Evolutionary conservation across 768 basidiomycete species (phyloP).

Genomic region (Boletus eberwhitei): DNA sequence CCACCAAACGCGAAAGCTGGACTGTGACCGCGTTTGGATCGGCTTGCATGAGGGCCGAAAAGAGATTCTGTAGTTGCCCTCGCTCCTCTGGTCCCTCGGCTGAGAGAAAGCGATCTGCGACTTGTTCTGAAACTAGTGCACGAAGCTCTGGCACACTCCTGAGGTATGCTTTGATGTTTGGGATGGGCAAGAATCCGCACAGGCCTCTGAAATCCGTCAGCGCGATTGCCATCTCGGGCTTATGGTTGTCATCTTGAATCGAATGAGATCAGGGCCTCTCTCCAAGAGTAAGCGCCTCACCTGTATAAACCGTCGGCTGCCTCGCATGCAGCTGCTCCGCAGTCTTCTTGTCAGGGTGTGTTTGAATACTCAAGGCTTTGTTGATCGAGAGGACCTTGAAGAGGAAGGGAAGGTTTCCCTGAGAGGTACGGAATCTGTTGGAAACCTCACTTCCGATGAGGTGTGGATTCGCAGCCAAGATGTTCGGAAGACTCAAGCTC

Average conservation of each 20-base stretch:
- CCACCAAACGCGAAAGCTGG: conserved; percentile 56
- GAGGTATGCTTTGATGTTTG: conserved; percentile 66
- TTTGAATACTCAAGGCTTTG: conserved; percentile 88
- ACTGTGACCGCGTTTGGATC: conserved; percentile 46
- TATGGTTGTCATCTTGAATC: conserved; percentile 86
- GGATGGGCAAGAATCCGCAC: conserved; percentile 89
- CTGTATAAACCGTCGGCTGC: conserved; percentile 88
- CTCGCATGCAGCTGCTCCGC: conserved; percentile 65
- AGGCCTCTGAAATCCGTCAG: conserved; percentile 86
- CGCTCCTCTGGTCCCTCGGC: conserved; percentile 35
- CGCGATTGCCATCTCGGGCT: conserved; percentile 99
- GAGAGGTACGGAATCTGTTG: conserved; percentile 48
- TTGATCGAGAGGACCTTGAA: conserved; percentile 91
- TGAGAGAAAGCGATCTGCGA: conserved; percentile 50
- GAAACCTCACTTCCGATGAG: conserved; percentile 64
- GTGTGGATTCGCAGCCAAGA: conserved; percentile 63
- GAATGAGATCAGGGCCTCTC: conserved; percentile 8
- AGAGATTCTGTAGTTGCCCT: conserved; percentile 67
- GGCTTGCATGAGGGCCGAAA: conserved; percentile 84
- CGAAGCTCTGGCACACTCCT: conserved; percentile 71
- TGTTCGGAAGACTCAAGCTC: conserved; percentile 46
- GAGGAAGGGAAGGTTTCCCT: conserved; percentile 81
- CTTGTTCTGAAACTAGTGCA: conserved; percentile 58
- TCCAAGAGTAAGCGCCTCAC: conserved; percentile 37
- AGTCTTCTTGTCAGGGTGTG: conserved; percentile 84